phyloP scores from a whole-genome alignment of 441 rosid genomes.

The Flueggea neowawraea region DNA sequence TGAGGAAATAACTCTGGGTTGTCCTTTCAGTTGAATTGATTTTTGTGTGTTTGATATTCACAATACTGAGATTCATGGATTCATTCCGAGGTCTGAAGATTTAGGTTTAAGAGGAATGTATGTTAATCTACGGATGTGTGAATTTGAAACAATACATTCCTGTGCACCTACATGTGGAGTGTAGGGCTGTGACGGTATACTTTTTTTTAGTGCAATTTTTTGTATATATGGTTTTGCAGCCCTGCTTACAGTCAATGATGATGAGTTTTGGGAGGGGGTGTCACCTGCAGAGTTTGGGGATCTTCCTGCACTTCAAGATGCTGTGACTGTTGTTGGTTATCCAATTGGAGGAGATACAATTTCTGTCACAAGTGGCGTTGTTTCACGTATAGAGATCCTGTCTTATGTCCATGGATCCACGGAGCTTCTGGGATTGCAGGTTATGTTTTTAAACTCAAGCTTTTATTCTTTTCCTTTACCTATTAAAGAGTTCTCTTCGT shows the following conservation, averaged over 20 bases:
- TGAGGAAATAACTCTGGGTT: too few species aligned
- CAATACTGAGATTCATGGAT: too few species aligned
- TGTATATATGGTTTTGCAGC: conserved; percentile 41
- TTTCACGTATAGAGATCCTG: conserved; percentile 81
- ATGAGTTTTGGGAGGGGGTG: conserved; percentile 92
- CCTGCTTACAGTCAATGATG: conserved; percentile 78
- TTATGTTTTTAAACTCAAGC: conserved; percentile 8
- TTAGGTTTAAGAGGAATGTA: too few species aligned
- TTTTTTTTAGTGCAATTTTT: too few species aligned
- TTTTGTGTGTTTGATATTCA: too few species aligned
- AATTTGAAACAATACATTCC: too few species aligned
- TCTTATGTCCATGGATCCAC: conserved; percentile 91
- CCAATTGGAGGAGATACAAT: conserved; percentile 97
- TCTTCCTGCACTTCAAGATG: conserved; percentile 95
- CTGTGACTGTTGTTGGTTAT: conserved; percentile 95
- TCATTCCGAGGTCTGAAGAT: too few species aligned
- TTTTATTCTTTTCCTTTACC: background rate
- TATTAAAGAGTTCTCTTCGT: background rate
- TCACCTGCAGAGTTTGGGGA: conserved; percentile 89
- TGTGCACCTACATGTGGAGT: too few species aligned
- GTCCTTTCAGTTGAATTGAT: too few species aligned
- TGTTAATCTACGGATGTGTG: too few species aligned
- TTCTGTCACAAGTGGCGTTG: conserved; percentile 97
- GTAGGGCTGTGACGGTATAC: too few species aligned
- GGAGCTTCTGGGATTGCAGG: conserved; percentile 90